These are phyloP conservation scores for Annulohypoxylon stygium DNA, from an alignment of 495 filamentous ascomycete species.

Conservation along the genomic window DNA sequence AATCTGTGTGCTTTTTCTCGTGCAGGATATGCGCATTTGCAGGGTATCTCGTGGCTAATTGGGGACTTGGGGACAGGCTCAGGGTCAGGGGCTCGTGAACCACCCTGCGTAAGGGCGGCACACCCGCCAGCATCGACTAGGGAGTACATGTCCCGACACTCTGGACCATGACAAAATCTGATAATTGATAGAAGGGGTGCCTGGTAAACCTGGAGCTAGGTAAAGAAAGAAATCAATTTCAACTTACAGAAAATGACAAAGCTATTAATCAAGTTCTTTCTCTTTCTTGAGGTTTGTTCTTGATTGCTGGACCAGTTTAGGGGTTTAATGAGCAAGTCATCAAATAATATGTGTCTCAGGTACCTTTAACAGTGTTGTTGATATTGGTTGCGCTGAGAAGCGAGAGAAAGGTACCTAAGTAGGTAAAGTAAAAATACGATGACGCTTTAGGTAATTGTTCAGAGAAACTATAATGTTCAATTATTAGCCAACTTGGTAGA, in stretches of 20 bases:
- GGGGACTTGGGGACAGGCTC: conserved; percentile 19
- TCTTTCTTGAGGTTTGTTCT: neutral
- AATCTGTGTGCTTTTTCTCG: conserved; percentile 32
- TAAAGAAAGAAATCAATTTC: conserved; percentile 17
- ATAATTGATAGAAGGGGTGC: conserved; percentile 15
- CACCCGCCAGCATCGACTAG: conserved; percentile 31
- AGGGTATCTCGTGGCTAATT: conserved; percentile 41
- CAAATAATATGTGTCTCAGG: conserved; percentile 28
- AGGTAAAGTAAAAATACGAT: neutral
- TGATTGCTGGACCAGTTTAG: neutral
- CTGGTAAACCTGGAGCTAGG: neutral
- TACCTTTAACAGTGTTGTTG: neutral
- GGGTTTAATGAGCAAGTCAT: conserved; percentile 6
- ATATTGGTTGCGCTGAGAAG: conserved; percentile 17
- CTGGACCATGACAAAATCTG: conserved; percentile 34
- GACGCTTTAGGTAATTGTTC: neutral
- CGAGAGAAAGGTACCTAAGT: no score
- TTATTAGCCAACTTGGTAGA: neutral
- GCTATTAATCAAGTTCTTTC: conserved; percentile 17
- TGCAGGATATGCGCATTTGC: conserved; percentile 42
- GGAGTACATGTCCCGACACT: conserved; percentile 37
- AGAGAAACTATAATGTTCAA: neutral
- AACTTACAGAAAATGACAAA: conserved; percentile 27
- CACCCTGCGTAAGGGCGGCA: conserved; percentile 34
- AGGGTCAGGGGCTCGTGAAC: conserved; percentile 37